Percentiles rank a stretch among this genome's conserved stretches.
Conservation (phyloP, 306 rosid species). For the Sechiopsis laciniata region DNA sequence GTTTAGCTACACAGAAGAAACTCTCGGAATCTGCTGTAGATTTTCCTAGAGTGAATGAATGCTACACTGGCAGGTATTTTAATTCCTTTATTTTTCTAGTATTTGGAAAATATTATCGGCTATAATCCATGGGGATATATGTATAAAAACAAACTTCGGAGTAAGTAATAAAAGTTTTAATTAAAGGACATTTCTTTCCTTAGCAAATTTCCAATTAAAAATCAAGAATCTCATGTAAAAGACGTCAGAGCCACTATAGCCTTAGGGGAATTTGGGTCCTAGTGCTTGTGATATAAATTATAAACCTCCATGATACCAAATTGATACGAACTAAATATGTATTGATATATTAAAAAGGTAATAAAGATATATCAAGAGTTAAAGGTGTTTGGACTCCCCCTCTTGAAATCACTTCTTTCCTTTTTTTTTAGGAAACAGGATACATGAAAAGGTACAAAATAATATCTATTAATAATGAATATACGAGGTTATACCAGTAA, state of each 20-base stretch:
- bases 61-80: slow-evolving; percentile 80
- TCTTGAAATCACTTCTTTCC: too few species aligned
- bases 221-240: background rate
- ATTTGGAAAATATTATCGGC: background rate
- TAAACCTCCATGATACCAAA: too few species aligned
- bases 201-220: background rate
- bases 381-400: too few species aligned
- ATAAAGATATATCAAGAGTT: too few species aligned
- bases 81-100: background rate
- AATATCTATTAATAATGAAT: too few species aligned
- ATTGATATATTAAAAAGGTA: too few species aligned
- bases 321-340: too few species aligned
- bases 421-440: too few species aligned
- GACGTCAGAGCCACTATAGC: background rate
- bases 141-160: background rate
- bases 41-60: slow-evolving; percentile 89
- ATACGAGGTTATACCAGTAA: too few species aligned
- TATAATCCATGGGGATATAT: slow-evolving; percentile 3
- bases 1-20: slow-evolving; percentile 67
- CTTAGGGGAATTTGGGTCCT: slow-evolving; percentile 1
- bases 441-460: too few species aligned
- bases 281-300: background rate
- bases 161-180: background rate
- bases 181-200: background rate
- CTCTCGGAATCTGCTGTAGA: slow-evolving; percentile 70